Conservation (phyloP, 768 basidiomycete genomes). For the Phaeotremella fagi region DNA sequence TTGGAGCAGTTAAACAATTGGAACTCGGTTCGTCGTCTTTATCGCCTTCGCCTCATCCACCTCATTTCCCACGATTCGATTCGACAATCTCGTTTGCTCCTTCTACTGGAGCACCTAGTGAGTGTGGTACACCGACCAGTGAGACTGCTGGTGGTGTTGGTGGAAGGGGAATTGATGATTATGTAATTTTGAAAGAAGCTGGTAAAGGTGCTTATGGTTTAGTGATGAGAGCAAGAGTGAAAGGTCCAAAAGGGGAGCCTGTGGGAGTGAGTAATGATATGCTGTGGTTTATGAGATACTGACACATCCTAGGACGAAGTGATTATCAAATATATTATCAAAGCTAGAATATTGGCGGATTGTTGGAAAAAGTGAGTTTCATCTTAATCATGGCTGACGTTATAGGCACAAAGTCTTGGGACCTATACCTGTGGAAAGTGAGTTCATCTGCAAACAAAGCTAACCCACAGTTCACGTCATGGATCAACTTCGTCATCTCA, state of each 20-base stretch:
- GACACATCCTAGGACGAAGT: slow-evolving; percentile 59
- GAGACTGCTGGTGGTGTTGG: slow-evolving; percentile 52
- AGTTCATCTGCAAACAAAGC: slow-evolving; percentile 42
- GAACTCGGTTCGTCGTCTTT: not conserved
- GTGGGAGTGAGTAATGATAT: slow-evolving; percentile 64
- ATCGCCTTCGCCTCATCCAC: slow-evolving; percentile 9
- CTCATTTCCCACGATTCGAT: slow-evolving; percentile 29
- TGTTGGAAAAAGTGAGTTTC: slow-evolving; percentile 77
- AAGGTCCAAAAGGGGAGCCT: slow-evolving; percentile 61
- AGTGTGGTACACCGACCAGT: slow-evolving; percentile 40
- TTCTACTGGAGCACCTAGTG: slow-evolving; percentile 45
- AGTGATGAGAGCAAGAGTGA: slow-evolving; percentile 83
- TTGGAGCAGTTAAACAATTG: slow-evolving; percentile 5
- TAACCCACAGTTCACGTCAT: slow-evolving; percentile 45
- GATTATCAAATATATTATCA: slow-evolving; percentile 97
- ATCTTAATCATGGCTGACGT: not conserved
- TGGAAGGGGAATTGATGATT: slow-evolving; percentile 74
- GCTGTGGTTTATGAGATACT: slow-evolving; percentile 14
- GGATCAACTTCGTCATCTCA: slow-evolving; percentile 48
- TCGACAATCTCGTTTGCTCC: slow-evolving; percentile 44
- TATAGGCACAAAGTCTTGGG: slow-evolving; percentile 76
- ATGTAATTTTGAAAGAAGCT: slow-evolving; percentile 77
- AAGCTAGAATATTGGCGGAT: slow-evolving; percentile 94
- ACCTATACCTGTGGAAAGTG: slow-evolving; percentile 91
- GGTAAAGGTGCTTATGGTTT: slow-evolving; percentile 93